Base-by-base conservation (phyloP, 2,329 filamentous ascomycete species). In the Ophiostoma sp. region DNA sequence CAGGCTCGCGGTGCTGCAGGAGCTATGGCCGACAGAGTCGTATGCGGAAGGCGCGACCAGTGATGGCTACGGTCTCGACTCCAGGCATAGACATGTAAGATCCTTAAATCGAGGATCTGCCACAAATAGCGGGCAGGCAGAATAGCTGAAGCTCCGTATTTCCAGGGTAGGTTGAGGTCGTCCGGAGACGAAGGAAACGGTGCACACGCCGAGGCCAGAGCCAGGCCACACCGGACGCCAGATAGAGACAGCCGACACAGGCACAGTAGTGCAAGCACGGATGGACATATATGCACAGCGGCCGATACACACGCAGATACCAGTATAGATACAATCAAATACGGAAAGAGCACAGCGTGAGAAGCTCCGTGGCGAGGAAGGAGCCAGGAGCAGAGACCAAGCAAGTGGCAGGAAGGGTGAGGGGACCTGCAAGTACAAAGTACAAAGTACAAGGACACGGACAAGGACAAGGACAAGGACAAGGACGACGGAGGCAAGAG, bases 21-120 rank as follows among this genome's bases (percentile, higher is more conserved):
- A 36, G 65, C 67, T 42, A 49, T 27, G 6, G 65, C 55, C 40
- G 60, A 27, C 62, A 68, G 66, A 67, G 67, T 69, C 65, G 68
- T 62, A 68, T 71, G 66, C 67, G 66, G 69, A 67, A 66, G 65
- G 65, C 9, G 11, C 65, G 49, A 45, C 49, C 65, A 41, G 36
- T 38, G 47, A 55, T n/a, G 45, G 11, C 16, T 38, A 38, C 60
- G 60, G 58, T 62, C 36, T 11, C 40, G 16, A 63, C 40, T 63
- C 41, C 6, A 36, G n/a, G 16, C 47, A 49, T 27, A 27, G 27
- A 27, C 27, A 27, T 27, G 27, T 27, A 27, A 27, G 27, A 27
- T 27, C 27, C 27, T 27, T 27, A 27, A 27, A 27, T 27, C 27
- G 27, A 1, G 27, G 27, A 27, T 27, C 27, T 27, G 27, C 27